Evolutionary conservation across 164 flowering plant species (phyloP), one percentile per base, ranked within the genome.

Genomic region (Kalanchoe fedtschenkoi): DNA sequence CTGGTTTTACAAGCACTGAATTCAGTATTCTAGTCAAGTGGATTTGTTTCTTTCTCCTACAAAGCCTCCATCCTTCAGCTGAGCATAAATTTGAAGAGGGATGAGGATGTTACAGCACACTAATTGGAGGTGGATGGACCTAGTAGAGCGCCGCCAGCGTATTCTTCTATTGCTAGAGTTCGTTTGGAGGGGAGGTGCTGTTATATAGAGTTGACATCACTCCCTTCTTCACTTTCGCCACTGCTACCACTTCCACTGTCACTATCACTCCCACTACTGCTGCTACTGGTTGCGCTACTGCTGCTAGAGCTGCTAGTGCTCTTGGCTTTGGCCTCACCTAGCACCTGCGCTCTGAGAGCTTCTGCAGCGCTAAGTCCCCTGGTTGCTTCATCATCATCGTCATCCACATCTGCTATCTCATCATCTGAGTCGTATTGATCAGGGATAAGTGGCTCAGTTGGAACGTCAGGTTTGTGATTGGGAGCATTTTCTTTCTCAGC

Each of bases 361-460:
- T 87, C 96, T 22, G 92, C 96, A 33, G 95, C 90, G 74, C 82
- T 89, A 1, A 71, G 86, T 2, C 85, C 87, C 63, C 76, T 83
- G 9, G 75, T 79, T 17, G 55, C 77, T 60, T 81, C 91, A 58
- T 81, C n/a, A n/a, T n/a, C 96, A 60, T 88, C 82, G 10, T 68
- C 83, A 74, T 87, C 98, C 56, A 88, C 88, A 71, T 91, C 95
- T 53, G 95, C 96, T 65, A 91, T 85, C 76, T 89, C 96, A 67
- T 89, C 92, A 60, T 58, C 61, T 2, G 61, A 32, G 39, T 58
- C 35, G 17, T 58, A 30, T 5, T 30, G 35, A 2, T 33, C 85
- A 89, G 0, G 84, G 15, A 66, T 10, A 60, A 75, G 82, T 64
- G 73, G 76, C 62, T 81, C 87, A 37, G 78, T 59, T 0, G 74